phyloP scores from a whole-genome alignment of 192 early-diverging fungal genomes.

The Coemansia sp. region DNA sequence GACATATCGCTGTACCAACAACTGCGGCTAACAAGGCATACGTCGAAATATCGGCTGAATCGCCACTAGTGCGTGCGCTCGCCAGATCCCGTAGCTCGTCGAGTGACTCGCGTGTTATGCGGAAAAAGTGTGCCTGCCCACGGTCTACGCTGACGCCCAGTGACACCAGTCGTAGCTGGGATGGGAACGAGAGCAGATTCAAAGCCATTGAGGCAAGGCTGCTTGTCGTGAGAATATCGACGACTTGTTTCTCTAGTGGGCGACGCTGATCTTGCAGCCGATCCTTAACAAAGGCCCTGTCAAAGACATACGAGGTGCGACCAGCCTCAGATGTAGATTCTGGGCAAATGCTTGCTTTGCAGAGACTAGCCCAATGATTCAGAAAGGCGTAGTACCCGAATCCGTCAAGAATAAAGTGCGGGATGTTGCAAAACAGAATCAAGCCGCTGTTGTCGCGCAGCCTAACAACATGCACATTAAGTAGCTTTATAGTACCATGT shows the following conservation, averaged over 20 bases:
- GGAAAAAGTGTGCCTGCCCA: conserved; percentile 34
- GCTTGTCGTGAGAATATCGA: background rate
- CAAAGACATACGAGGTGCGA: conserved; percentile 13
- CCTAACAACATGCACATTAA: conserved; percentile 28
- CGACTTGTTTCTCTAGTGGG: conserved; percentile 5
- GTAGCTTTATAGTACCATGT: conserved; percentile 24
- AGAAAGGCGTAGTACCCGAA: conserved; percentile 49
- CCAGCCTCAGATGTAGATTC: background rate
- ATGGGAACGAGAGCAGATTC: conserved; percentile 16
- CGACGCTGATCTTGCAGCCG: background rate
- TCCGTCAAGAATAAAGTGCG: conserved; percentile 47
- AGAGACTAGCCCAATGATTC: conserved; percentile 30
- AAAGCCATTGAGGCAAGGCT: conserved; percentile 9
- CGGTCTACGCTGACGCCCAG: conserved; percentile 5
- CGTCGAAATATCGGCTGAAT: background rate
- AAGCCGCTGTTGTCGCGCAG: conserved; percentile 31
- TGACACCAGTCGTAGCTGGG: conserved; percentile 19
- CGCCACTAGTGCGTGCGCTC: background rate
- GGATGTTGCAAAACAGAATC: conserved; percentile 47
- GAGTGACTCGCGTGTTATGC: conserved; percentile 19
- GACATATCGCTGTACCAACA: conserved; percentile 19
- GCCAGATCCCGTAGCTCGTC: conserved; percentile 13
- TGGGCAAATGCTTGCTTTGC: background rate
- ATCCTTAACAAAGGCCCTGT: conserved; percentile 6
- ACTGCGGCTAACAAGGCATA: conserved; percentile 38